Evolutionary conservation across 805 yeast genomes (phyloP), one percentile per base, ranked within the genome.

Genomic region (Suhomyces kilbournensis): DNA sequence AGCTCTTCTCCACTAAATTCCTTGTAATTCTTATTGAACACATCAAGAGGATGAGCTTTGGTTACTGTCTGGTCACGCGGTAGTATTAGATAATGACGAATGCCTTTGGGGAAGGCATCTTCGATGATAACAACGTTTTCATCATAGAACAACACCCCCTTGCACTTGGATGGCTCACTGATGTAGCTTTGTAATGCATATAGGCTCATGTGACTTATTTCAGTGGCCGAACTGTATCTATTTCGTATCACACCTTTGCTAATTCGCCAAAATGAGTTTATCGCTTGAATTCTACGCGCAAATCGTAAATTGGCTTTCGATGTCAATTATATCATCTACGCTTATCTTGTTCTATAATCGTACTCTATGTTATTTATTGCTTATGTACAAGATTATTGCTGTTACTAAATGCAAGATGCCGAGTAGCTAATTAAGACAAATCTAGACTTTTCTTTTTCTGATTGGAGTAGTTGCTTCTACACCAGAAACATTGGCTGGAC

Each of bases 61-160:
- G 88, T 76, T 17, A 79, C 54, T 10, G 57, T 43, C 0, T 55
- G 54, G 48, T 72, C 69, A 56, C 83, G 70, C 1, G 94, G 91
- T 32, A 88, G 65, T 1, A 89, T 69, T 45, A 88, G 70, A 53
- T 75, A 77, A 65, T 88, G 96, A 35, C 79, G 68, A 3, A 68
- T 53, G 0, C 91, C 71, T 64, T 88, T 88, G 4, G 92, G 89
- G 61, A 71, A 88, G 28, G 62, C 63, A 63, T 88, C 96, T 40
- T 68, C 66, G 10, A 88, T 72, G 3, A 88, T 80, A 2, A 82
- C 78, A 12, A 76, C 84, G 35, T 79, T 67, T 0, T 76, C 78
- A 53, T 87, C 87, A 50, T 68, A 63, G 54, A 65, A 80, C 0
- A 84, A 48, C 1, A 84, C 79, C 2, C 60, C 55, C 2, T 67